These are phyloP conservation scores for Coffea humblotiana DNA, from an alignment of 305 asterid species.

Conservation along the genomic window DNA sequence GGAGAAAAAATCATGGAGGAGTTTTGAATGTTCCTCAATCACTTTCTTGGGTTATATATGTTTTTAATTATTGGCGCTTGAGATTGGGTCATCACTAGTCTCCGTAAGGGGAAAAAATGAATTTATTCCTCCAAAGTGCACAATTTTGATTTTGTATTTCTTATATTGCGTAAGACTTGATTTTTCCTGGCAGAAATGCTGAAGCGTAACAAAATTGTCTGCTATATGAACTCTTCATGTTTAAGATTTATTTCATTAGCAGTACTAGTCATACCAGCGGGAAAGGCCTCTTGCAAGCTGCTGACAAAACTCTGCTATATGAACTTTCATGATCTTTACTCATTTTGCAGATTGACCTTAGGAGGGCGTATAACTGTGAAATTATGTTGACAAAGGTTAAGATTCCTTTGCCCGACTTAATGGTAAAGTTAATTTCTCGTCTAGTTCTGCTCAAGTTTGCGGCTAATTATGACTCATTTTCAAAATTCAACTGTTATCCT, in stretches of 20 bases:
- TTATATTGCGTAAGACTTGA: neutral
- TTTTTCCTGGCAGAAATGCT: neutral
- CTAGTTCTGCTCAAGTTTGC: neutral
- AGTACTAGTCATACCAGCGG: neutral
- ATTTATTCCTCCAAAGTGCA: too few species aligned
- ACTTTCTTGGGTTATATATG: neutral
- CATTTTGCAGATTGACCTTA: constrained; percentile 67
- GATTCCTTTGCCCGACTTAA: constrained; percentile 78
- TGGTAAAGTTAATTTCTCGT: constrained; percentile 42
- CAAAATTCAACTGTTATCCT: neutral
- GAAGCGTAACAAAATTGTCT: neutral
- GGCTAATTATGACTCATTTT: neutral
- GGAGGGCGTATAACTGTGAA: constrained; percentile 92
- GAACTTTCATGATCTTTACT: constrained; percentile 11
- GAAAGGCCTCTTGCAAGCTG: neutral
- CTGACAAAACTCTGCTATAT: neutral
- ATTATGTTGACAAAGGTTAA: constrained; percentile 91
- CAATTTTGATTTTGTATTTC: neutral
- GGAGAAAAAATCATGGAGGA: neutral
- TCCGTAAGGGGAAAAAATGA: too few species aligned
- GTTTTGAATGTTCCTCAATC: neutral
- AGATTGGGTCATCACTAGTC: neutral
- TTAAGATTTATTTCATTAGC: neutral
- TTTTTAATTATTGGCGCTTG: neutral
- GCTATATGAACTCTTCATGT: neutral